A percentile compares a stretch with the other conserved stretches of the same genome.
Evolutionary conservation across 2,329 filamentous ascomycete genomes (phyloP).

Genomic region (Nemania serpens): DNA sequence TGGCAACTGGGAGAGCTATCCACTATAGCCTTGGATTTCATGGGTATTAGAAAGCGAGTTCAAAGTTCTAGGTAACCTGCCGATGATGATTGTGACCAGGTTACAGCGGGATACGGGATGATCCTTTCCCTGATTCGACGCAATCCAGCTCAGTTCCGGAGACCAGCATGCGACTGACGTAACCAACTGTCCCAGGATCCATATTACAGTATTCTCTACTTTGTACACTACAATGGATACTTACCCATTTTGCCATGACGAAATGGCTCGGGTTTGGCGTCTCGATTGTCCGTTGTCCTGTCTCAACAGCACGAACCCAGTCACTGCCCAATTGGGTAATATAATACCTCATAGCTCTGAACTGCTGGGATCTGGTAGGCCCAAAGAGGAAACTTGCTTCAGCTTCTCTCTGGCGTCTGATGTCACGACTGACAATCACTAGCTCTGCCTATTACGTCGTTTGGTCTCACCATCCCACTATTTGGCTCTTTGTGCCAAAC

Average conservation of each 20-base stretch:
- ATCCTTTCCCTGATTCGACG: neutral
- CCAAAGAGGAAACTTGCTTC: neutral
- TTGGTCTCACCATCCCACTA: neutral
- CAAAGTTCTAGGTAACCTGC: no score
- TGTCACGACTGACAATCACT: conserved; percentile 30
- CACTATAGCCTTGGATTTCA: no score
- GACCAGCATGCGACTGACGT: conserved; percentile 16
- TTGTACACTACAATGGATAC: neutral
- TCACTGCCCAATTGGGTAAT: conserved; percentile 29
- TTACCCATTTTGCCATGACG: conserved; percentile 27
- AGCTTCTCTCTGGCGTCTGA: conserved; percentile 30
- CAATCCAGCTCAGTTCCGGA: neutral
- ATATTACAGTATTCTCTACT: neutral
- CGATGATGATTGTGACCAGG: no score
- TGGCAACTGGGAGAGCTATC: no score
- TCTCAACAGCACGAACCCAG: neutral
- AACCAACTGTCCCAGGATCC: conserved; percentile 7
- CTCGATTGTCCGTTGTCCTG: conserved; percentile 6
- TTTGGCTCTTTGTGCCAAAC: neutral
- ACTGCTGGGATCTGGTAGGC: conserved; percentile 20
- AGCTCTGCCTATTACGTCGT: neutral
- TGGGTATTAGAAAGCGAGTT: no score
- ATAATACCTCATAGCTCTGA: conserved; percentile 9
- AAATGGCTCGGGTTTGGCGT: conserved; percentile 27
- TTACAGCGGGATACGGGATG: no score